A percentile compares a stretch with the other conserved stretches of the same genome.
Conservation (phyloP, 179 eudicot genomes). For the Nepenthes alata region DNA sequence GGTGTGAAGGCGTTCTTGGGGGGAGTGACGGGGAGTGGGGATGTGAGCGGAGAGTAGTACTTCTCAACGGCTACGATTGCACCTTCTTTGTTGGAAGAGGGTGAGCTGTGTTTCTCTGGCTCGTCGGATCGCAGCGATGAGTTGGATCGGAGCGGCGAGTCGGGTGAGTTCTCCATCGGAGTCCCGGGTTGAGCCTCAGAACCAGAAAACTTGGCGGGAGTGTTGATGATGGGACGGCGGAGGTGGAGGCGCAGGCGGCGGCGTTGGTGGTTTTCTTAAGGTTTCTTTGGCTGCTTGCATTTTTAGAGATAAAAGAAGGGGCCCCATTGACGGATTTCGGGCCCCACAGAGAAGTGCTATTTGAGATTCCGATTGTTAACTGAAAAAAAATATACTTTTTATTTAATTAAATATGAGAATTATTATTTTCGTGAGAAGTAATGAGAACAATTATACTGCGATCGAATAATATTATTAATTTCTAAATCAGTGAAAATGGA, state of each 20-base stretch:
- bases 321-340: too few relatives aligned
- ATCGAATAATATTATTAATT: too few relatives aligned
- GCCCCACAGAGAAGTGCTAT: too few relatives aligned
- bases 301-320: neutral
- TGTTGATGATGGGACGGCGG: constrained; percentile 12
- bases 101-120: constrained; percentile 10
- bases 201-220: constrained; percentile 2
- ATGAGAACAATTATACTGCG: too few relatives aligned
- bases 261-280: constrained; percentile 4
- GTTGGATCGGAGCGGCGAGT: constrained; percentile 44
- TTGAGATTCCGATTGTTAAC: too few relatives aligned
- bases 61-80: constrained; percentile 33
- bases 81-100: constrained; percentile 4
- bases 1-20: constrained; percentile 13
- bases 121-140: constrained; percentile 44
- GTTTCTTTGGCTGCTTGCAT: neutral
- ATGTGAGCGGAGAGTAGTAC: constrained; percentile 38
- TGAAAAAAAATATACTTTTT: too few relatives aligned
- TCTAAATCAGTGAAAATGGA: too few relatives aligned
- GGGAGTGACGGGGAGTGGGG: constrained; percentile 27
- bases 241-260: neutral
- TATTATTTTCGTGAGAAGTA: too few relatives aligned
- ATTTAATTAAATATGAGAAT: too few relatives aligned
- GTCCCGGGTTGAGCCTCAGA: constrained; percentile 1
- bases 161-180: constrained; percentile 26